Evolutionary conservation across 2,329 filamentous ascomycete species (phyloP).

Genomic region (Chrysoporthe puriensis): DNA sequence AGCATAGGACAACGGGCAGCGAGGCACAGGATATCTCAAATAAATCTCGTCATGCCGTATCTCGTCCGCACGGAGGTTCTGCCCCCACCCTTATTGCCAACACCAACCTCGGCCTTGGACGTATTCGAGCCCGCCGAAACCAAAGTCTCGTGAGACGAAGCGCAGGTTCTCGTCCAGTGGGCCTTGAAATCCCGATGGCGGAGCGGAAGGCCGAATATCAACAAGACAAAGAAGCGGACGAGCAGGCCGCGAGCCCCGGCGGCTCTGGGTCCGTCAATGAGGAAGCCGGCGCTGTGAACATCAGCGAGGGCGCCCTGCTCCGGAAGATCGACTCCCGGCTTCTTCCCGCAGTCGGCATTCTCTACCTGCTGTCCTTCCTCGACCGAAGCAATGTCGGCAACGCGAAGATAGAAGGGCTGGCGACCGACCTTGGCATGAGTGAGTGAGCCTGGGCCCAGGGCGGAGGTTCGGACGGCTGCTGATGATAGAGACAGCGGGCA

Average conservation of each 20-base stretch:
- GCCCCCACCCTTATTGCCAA: background rate
- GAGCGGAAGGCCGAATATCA: slow-evolving; percentile 14
- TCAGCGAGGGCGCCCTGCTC: slow-evolving; percentile 62
- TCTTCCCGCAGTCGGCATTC: slow-evolving; percentile 56
- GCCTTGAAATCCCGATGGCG: slow-evolving; percentile 6
- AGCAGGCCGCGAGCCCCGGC: slow-evolving; percentile 8
- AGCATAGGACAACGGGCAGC: background rate
- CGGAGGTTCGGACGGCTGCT: background rate
- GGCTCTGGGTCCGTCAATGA: slow-evolving; percentile 20
- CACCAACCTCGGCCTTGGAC: background rate
- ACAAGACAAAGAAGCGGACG: slow-evolving; percentile 15
- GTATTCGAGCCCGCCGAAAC: background rate
- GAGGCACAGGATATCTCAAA: slow-evolving; percentile 2
- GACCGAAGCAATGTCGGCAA: slow-evolving; percentile 65
- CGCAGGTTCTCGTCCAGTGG: background rate
- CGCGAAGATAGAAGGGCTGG: slow-evolving; percentile 59
- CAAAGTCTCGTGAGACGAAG: background rate
- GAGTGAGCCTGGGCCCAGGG: slow-evolving; percentile 33
- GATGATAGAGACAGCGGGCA: slow-evolving; percentile 46
- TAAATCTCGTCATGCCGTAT: background rate
- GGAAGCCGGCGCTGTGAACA: slow-evolving; percentile 17
- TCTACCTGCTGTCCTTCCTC: slow-evolving; percentile 61
- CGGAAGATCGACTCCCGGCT: slow-evolving; percentile 59
- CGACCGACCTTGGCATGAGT: slow-evolving; percentile 57
- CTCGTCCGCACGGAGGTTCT: background rate